A percentile compares a stretch with the other conserved stretches of the same genome.
phyloP scores from a whole-genome alignment of 768 basidiomycete genomes.

The Chalciporus piperatus region DNA sequence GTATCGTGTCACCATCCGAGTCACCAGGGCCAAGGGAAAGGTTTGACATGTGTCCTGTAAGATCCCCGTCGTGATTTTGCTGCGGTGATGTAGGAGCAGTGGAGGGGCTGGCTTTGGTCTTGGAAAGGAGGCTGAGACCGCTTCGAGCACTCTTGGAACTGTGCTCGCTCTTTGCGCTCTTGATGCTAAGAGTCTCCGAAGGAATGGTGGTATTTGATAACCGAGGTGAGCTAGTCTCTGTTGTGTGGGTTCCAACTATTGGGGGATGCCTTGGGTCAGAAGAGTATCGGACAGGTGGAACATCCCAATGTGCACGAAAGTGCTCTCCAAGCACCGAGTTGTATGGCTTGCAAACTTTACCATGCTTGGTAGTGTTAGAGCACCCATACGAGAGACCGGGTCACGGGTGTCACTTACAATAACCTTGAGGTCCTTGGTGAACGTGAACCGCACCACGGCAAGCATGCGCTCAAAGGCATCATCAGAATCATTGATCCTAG shows the following conservation, averaged over 20 bases:
- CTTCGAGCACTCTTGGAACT: conserved; percentile 63
- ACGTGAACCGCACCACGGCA: conserved; percentile 82
- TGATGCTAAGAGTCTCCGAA: conserved; percentile 53
- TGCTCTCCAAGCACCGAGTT: conserved; percentile 87
- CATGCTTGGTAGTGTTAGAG: conserved; percentile 50
- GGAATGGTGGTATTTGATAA: conserved; percentile 20
- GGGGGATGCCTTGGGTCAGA: conserved; percentile 46
- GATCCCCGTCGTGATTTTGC: conserved; percentile 34
- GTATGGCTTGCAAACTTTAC: conserved; percentile 92
- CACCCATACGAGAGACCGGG: neutral
- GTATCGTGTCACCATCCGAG: conserved; percentile 39
- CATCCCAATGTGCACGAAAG: conserved; percentile 86
- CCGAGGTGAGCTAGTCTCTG: conserved; percentile 25
- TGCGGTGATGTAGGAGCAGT: conserved; percentile 47
- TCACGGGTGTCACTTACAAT: conserved; percentile 59
- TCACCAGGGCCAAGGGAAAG: conserved; percentile 48
- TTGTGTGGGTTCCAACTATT: conserved; percentile 41
- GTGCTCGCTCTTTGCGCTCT: conserved; percentile 44
- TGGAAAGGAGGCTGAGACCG: conserved; percentile 53
- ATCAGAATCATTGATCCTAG: conserved; percentile 86
- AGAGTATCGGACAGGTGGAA: conserved; percentile 58
- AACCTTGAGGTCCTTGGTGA: conserved; percentile 94
- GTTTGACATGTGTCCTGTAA: conserved; percentile 57
- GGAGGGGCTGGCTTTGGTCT: conserved; percentile 36
- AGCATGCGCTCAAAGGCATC: conserved; percentile 96